Conservation (phyloP, 768 basidiomycete genomes). For the Hypholoma fasciculare region DNA sequence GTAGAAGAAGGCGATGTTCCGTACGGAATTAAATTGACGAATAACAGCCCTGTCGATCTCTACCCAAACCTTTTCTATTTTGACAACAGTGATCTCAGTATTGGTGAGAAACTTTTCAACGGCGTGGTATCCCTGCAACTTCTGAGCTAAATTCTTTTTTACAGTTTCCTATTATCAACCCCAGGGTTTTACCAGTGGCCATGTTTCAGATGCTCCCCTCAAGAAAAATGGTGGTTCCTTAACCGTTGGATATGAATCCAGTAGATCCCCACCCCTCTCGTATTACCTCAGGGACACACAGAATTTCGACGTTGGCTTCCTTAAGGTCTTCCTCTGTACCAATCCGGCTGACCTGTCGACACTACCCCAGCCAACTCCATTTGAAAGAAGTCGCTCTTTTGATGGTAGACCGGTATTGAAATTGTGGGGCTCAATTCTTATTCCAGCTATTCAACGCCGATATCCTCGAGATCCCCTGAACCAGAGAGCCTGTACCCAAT, state of each 20-base stretch:
- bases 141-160: not conserved
- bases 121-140: not conserved
- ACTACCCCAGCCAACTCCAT: constrained; percentile 11
- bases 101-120: constrained; percentile 4
- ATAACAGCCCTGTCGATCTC: constrained; percentile 11
- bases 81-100: constrained; percentile 16
- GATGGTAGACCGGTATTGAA: not conserved
- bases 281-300: constrained; percentile 12
- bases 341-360: constrained; percentile 8
- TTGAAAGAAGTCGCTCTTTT: constrained; percentile 5
- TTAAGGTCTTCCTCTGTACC: constrained; percentile 14
- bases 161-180: constrained; percentile 12
- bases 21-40: constrained; percentile 15
- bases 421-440: constrained; percentile 10
- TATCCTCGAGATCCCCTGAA: constrained; percentile 30
- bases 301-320: constrained; percentile 15
- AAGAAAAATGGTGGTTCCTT: constrained; percentile 9
- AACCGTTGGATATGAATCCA: constrained; percentile 15
- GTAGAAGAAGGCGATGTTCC: constrained; percentile 9
- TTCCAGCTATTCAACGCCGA: constrained; percentile 12
- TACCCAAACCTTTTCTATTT: constrained; percentile 19
- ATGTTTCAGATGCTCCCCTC: constrained; percentile 7
- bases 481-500: not conserved
- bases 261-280: constrained; percentile 6
- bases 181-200: not conserved